Base-by-base conservation (phyloP, 2,329 filamentous ascomycete genomes). In the Penicillium palitans region DNA sequence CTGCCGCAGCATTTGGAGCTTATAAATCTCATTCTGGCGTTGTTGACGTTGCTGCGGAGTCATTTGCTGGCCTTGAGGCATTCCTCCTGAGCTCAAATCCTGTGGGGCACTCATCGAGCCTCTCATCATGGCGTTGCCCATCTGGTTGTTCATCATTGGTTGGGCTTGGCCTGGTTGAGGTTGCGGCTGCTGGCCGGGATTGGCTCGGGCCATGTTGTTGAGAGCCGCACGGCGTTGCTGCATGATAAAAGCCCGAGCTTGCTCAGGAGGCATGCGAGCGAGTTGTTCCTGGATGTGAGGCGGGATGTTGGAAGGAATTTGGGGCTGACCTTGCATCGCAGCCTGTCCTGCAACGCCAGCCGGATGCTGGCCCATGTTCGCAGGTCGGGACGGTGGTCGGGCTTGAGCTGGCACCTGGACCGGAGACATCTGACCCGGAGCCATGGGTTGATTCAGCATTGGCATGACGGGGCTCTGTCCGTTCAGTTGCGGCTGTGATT, bases 361-460 rank as follows among this genome's bases (percentile, higher is more conserved):
- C 8, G 71, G 66, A 50, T 69, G 69, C 53, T 73, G 72, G 10
- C 67, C 68, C 67, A 76, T 71, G 19, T 68, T 69, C 39, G 66
- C 68, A 42, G 72, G 64, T 48, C 70, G 66, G n/a, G 74, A 72
- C 27, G 70, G 71, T 57, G 73, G 69, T 50, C 73, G 69, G 50
- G 65, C 59, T 58, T 76, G 74, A 46, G 69, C 66, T 29, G 69
- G 62, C 12, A 70, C 62, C 51, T 74, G 74, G 39, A 66, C 66
- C 7, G 72, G 76, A 46, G 75, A 77, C 63, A 76, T 73, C 55
- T 76, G 75, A 15, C 67, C 69, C 4, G 72, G 70, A 4, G 72
- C 69, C 62, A 78, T 73, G 1, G 76, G 76, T 35, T 76, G 76
- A 59, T 78, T 80, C 54, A 79, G 62, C 73, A 77, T 78, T 13